Evolutionary conservation across 371 early-diverging fungal species (phyloP).

Genomic region (Sporodiniella umbellata): DNA sequence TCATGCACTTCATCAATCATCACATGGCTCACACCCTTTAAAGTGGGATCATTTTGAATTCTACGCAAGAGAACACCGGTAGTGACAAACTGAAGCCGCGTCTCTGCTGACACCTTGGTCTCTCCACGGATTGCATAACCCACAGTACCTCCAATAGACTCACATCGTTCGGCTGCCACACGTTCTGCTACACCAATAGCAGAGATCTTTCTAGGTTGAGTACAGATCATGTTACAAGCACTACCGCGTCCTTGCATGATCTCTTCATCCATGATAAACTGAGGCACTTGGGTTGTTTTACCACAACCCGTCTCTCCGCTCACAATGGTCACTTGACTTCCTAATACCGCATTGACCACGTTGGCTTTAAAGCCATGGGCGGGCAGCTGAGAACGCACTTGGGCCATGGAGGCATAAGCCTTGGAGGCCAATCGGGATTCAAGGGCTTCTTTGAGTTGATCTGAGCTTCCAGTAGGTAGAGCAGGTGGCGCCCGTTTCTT

Average conservation of each 20-base stretch:
- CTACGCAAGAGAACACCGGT: slow-evolving; percentile 82
- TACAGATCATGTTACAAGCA: slow-evolving; percentile 76
- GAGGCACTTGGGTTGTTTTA: slow-evolving; percentile 88
- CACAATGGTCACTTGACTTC: slow-evolving; percentile 59
- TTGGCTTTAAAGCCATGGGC: slow-evolving; percentile 56
- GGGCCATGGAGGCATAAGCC: slow-evolving; percentile 50
- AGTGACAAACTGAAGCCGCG: slow-evolving; percentile 79
- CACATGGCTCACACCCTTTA: slow-evolving; percentile 65
- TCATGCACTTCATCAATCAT: slow-evolving; percentile 84
- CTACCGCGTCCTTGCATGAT: slow-evolving; percentile 51
- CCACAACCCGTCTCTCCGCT: slow-evolving; percentile 85
- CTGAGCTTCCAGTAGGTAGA: slow-evolving; percentile 8
- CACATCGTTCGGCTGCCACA: slow-evolving; percentile 68
- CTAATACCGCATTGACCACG: slow-evolving; percentile 52
- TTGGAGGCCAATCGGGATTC: slow-evolving; percentile 25
- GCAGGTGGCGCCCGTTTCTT: not conserved
- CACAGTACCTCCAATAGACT: slow-evolving; percentile 49
- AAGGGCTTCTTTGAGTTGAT: slow-evolving; percentile 24
- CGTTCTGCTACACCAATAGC: slow-evolving; percentile 86
- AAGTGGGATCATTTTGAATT: slow-evolving; percentile 64
- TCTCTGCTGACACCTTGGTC: slow-evolving; percentile 56
- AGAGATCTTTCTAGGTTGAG: slow-evolving; percentile 93
- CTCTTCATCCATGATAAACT: slow-evolving; percentile 79
- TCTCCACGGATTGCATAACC: slow-evolving; percentile 65
- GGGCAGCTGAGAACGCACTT: slow-evolving; percentile 60